Evolutionary conservation across 1,284 basidiomycete species (phyloP).

Genomic region (Bondarzewia mesenterica): DNA sequence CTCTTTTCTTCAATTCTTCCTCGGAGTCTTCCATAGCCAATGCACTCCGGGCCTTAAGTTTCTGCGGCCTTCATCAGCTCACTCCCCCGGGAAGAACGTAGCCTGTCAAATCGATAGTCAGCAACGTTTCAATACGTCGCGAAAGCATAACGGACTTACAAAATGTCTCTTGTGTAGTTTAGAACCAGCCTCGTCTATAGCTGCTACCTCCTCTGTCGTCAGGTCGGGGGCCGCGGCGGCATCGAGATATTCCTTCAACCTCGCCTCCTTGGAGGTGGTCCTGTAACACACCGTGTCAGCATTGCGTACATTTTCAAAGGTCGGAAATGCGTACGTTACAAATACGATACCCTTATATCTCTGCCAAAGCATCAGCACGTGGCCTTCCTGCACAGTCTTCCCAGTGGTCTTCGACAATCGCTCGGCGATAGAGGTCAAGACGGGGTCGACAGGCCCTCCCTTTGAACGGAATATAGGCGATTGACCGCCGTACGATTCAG

Average conservation of each 20-base stretch:
- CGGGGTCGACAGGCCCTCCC: constrained; percentile 46
- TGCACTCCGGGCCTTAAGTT: too few species aligned
- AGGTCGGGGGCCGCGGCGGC: constrained; percentile 49
- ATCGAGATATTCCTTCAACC: constrained; percentile 62
- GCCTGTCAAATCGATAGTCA: background rate
- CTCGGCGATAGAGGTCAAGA: constrained; percentile 23
- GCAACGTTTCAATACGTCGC: background rate
- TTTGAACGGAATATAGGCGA: constrained; percentile 49
- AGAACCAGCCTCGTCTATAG: background rate
- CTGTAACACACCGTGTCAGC: constrained; percentile 23
- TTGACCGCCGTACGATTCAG: constrained; percentile 62
- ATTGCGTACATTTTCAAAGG: background rate
- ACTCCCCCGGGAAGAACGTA: background rate
- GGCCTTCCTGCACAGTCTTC: constrained; percentile 22
- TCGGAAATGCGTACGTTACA: constrained; percentile 51
- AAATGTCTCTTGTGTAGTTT: background rate
- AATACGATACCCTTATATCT: constrained; percentile 21
- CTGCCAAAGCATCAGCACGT: constrained; percentile 30
- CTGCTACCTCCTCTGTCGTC: constrained; percentile 27
- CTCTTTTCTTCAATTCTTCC: too few species aligned
- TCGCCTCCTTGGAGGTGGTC: constrained; percentile 61
- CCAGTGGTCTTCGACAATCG: constrained; percentile 19
- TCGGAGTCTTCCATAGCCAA: too few species aligned
- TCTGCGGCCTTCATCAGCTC: too few species aligned
- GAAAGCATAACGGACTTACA: background rate